Conservation (phyloP, 2,329 filamentous ascomycete species). For the Diaporthe amygdali region DNA sequence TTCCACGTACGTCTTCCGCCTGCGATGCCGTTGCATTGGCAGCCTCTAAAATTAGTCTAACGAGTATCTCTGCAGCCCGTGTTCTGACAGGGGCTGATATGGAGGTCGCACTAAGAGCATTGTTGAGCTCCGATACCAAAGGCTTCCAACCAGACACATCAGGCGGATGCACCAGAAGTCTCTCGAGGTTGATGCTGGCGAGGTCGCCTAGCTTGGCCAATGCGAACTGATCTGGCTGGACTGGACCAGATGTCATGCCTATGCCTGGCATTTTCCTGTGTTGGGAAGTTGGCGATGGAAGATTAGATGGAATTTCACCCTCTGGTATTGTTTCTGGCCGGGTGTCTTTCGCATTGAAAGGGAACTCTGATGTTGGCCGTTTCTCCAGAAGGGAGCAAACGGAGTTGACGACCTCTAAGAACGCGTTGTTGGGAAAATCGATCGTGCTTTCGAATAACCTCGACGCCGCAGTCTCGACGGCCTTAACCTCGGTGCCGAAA, state of each 20-base stretch:
- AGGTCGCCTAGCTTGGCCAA: constrained; percentile 77
- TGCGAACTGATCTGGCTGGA: constrained; percentile 70
- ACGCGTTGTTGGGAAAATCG: constrained; percentile 85
- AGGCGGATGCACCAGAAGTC: constrained; percentile 72
- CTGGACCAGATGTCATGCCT: constrained; percentile 52
- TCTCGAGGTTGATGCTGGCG: constrained; percentile 74
- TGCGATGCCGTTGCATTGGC: constrained; percentile 61
- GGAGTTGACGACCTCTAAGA: constrained; percentile 76
- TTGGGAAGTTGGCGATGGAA: constrained; percentile 44
- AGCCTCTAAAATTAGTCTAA: constrained; percentile 62
- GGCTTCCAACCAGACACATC: constrained; percentile 77
- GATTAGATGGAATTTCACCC: constrained; percentile 29
- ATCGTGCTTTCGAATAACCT: constrained; percentile 90
- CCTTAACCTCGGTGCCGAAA: constrained; percentile 80
- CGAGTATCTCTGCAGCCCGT: constrained; percentile 69
- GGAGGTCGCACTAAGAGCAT: constrained; percentile 51
- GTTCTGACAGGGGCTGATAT: constrained; percentile 59
- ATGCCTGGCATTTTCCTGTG: constrained; percentile 53
- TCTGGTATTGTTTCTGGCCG: constrained; percentile 43
- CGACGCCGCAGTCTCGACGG: constrained; percentile 86
- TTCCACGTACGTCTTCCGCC: constrained; percentile 54
- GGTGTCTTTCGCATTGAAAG: constrained; percentile 35
- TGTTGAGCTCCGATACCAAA: constrained; percentile 62
- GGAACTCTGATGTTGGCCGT: constrained; percentile 31
- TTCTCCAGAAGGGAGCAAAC: constrained; percentile 72